phyloP scores from a whole-genome alignment of 1,139 yeast species.

The Kodamaea arcana region DNA sequence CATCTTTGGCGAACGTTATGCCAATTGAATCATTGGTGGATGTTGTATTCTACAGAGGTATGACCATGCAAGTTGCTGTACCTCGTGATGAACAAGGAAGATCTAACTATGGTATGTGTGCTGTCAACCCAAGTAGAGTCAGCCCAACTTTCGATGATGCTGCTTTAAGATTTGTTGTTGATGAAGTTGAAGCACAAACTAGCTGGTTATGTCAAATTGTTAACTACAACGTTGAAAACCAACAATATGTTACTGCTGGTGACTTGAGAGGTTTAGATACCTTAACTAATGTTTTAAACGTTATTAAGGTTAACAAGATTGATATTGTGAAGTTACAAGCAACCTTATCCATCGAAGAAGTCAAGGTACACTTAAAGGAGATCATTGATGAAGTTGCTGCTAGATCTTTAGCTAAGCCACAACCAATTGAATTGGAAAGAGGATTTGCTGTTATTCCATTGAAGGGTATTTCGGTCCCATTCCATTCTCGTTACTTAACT shows the following conservation, averaged over 20 bases:
- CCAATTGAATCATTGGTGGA: conserved; percentile 97
- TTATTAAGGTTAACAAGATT: conserved; percentile 88
- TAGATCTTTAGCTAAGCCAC: conserved; percentile 81
- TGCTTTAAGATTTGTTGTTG: conserved; percentile 92
- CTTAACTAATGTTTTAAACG: conserved; percentile 86
- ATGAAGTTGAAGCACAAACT: conserved; percentile 76
- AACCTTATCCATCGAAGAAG: conserved; percentile 78
- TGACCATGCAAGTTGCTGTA: conserved; percentile 99
- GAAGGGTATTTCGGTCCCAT: conserved; percentile 97
- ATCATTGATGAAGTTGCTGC: conserved; percentile 82
- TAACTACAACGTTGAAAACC: conserved; percentile 96
- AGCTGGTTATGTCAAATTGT: conserved; percentile 96
- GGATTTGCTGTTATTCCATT: conserved; percentile 98
- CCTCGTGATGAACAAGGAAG: conserved; percentile 94
- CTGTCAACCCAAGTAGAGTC: conserved; percentile 94
- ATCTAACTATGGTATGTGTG: conserved; percentile 99
- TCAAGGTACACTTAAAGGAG: conserved; percentile 80
- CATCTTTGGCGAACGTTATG: conserved; percentile 97
- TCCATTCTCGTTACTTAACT: conserved; percentile 96
- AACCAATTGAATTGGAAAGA: conserved; percentile 94
- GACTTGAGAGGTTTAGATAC: conserved; percentile 94
- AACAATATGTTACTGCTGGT: conserved; percentile 98
- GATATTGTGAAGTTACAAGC: conserved; percentile 86
- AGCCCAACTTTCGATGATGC: conserved; percentile 85
- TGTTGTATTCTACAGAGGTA: conserved; percentile 98